phyloP scores from a whole-genome alignment of 2,329 filamentous ascomycete genomes.

The Neofusicoccum cordaticola region DNA sequence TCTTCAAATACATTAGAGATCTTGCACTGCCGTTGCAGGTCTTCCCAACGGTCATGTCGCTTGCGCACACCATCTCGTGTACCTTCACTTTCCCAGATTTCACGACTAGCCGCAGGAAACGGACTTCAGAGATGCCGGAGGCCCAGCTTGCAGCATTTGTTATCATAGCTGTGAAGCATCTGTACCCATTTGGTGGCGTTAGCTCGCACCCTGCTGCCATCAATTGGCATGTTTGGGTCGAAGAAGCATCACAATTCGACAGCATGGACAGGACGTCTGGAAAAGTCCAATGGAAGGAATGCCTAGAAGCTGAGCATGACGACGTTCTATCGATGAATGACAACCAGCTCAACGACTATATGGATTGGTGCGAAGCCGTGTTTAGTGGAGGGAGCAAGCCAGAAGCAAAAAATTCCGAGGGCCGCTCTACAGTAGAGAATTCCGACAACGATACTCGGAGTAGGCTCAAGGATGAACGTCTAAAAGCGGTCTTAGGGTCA shows the following conservation, averaged over 20 bases:
- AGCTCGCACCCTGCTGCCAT: conserved; percentile 39
- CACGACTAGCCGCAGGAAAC: conserved; percentile 19
- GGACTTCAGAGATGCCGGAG: conserved; percentile 56
- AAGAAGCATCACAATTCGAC: neutral
- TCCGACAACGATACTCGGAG: no score
- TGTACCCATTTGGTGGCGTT: conserved; percentile 62
- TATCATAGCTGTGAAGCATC: conserved; percentile 73
- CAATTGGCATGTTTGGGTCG: conserved; percentile 69
- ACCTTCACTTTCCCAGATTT: conserved; percentile 57
- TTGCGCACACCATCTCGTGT: conserved; percentile 53
- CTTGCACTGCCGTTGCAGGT: conserved; percentile 73
- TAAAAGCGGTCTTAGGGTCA: no score
- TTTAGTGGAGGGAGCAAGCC: no score
- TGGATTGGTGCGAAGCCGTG: no score
- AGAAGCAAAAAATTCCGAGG: no score
- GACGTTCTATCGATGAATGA: no score
- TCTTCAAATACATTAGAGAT: conserved; percentile 67
- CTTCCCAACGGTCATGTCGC: conserved; percentile 57
- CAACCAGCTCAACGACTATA: no score
- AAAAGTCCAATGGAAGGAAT: conserved; percentile 36
- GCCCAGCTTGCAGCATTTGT: conserved; percentile 68
- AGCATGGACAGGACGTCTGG: neutral
- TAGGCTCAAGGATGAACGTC: no score
- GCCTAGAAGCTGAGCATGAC: no score
- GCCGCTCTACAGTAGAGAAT: no score